Conservation (phyloP, 257 asterid genomes). For the Solanum sitiens region DNA sequence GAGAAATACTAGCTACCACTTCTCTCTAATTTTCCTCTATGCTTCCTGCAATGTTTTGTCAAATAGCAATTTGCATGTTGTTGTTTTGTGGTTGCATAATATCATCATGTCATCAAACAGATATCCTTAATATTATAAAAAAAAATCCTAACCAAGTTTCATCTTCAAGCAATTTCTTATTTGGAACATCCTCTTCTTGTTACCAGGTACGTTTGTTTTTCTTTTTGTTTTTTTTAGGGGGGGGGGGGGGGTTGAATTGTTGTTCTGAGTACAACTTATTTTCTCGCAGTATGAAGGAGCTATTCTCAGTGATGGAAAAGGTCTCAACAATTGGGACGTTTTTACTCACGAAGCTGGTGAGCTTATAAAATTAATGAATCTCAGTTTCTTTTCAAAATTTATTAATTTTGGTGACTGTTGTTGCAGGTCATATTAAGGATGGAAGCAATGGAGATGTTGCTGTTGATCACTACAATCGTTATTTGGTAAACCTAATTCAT, state of each 20-base stretch:
- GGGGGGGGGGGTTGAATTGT: background rate
- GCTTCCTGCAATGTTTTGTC: background rate
- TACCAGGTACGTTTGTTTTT: constrained; percentile 23
- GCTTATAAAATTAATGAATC: background rate
- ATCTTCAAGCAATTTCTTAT: constrained; percentile 28
- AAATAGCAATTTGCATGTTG: background rate
- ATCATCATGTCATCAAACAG: background rate
- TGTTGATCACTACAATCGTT: constrained; percentile 42
- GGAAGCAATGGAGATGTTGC: constrained; percentile 45
- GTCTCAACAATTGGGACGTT: constrained; percentile 37
- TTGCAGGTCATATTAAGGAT: constrained; percentile 27
- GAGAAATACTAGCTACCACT: background rate
- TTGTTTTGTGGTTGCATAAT: background rate
- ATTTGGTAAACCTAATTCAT: constrained; percentile 14
- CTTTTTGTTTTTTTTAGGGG: background rate
- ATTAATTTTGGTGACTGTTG: background rate
- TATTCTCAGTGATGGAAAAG: constrained; percentile 28
- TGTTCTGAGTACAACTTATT: background rate
- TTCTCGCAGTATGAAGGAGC: constrained; percentile 35
- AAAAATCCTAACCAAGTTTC: background rate
- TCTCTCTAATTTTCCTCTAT: background rate
- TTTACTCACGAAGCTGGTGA: constrained; percentile 31
- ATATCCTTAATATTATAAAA: background rate
- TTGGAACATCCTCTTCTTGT: constrained; percentile 58
- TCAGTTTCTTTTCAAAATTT: too few relatives aligned